These are phyloP conservation scores for Aspergillus leporis DNA, from an alignment of 495 filamentous ascomycete species.

Conservation along the genomic window DNA sequence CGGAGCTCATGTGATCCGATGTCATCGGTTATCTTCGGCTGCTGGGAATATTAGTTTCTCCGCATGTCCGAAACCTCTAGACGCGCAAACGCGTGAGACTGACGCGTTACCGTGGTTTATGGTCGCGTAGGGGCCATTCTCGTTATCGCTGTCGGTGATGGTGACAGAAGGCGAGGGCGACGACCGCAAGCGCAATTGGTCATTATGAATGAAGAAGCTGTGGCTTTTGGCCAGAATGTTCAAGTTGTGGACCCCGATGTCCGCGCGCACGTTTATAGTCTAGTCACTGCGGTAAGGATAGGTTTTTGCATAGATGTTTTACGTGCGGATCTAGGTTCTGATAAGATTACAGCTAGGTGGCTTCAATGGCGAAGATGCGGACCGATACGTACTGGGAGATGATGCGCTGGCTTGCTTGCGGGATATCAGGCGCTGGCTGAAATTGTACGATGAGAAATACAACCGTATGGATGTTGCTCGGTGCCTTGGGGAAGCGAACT, in stretches of 20 bases:
- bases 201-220: slow-evolving; percentile 45
- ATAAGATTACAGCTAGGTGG: slow-evolving; percentile 73
- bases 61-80: slow-evolving; percentile 26
- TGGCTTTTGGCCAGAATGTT: slow-evolving; percentile 38
- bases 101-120: slow-evolving; percentile 33
- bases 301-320: not conserved
- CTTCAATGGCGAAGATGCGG: slow-evolving; percentile 75
- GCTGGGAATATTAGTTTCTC: slow-evolving; percentile 30
- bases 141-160: not conserved
- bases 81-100: slow-evolving; percentile 37
- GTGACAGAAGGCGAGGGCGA: not conserved
- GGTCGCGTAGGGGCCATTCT: slow-evolving; percentile 12
- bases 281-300: slow-evolving; percentile 81
- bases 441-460: slow-evolving; percentile 88
- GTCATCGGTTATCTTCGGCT: slow-evolving; percentile 49
- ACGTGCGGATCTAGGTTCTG: slow-evolving; percentile 14
- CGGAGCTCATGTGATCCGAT: slow-evolving; percentile 33
- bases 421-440: slow-evolving; percentile 92
- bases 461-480: slow-evolving; percentile 94
- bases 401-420: slow-evolving; percentile 89
- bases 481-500: slow-evolving; percentile 87
- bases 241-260: slow-evolving; percentile 80
- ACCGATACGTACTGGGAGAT: slow-evolving; percentile 85
- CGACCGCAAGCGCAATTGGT: slow-evolving; percentile 12
- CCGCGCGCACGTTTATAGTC: slow-evolving; percentile 84